These are phyloP conservation scores for Exserohilum turcica DNA, from an alignment of 2,329 filamentous ascomycete species.

Conservation along the genomic window DNA sequence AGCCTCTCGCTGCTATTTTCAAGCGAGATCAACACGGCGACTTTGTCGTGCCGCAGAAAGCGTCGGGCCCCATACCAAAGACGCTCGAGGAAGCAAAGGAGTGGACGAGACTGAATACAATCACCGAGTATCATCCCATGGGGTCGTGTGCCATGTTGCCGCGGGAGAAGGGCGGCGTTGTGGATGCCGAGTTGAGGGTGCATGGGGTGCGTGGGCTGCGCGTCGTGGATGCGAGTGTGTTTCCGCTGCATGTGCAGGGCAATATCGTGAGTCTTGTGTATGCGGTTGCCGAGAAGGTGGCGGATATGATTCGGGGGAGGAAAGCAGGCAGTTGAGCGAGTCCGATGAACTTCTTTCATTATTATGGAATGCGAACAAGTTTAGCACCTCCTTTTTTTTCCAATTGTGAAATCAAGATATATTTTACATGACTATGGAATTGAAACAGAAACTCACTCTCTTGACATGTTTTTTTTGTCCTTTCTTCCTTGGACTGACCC, in stretches of 20 bases:
- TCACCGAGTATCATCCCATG: slow-evolving; percentile 35
- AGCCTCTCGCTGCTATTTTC: not conserved
- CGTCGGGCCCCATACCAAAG: slow-evolving; percentile 14
- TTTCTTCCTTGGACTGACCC: too few relatives aligned
- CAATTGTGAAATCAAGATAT: too few relatives aligned
- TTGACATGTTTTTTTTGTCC: too few relatives aligned
- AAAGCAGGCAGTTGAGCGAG: not conserved
- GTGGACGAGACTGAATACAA: slow-evolving; percentile 16
- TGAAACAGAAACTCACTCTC: too few relatives aligned
- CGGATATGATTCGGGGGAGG: slow-evolving; percentile 23
- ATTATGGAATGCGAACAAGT: too few relatives aligned
- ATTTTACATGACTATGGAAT: too few relatives aligned
- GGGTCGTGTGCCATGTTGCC: slow-evolving; percentile 45
- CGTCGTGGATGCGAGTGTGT: slow-evolving; percentile 37
- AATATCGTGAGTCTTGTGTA: slow-evolving; percentile 35
- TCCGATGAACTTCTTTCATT: too few relatives aligned
- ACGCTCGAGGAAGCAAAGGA: slow-evolving; percentile 23
- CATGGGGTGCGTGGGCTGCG: slow-evolving; percentile 38
- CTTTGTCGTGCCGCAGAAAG: slow-evolving; percentile 12
- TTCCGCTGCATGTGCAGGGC: slow-evolving; percentile 27
- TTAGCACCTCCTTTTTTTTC: not conserved
- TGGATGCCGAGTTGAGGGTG: slow-evolving; percentile 34
- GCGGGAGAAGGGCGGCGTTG: slow-evolving; percentile 37
- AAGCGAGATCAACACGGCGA: not conserved
- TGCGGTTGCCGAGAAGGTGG: slow-evolving; percentile 34